Evolutionary conservation across 148 eudicot genomes (phyloP), one percentile per base, ranked within the genome.

Genomic region (Suaeda aralocaspica): DNA sequence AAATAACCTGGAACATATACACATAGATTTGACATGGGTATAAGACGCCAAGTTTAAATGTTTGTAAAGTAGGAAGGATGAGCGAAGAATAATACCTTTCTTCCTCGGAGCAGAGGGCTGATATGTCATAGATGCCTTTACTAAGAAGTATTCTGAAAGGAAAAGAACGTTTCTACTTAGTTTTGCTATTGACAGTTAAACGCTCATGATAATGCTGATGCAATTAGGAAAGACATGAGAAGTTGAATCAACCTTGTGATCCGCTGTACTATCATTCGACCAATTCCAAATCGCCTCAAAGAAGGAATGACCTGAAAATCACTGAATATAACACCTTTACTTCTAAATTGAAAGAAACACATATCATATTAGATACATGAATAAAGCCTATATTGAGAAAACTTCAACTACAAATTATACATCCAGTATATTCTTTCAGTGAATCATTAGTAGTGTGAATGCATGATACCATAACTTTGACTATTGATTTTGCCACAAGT

Each of bases 101-200:
- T 22, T 88, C 26, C 22, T 80, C 83, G 16, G 89, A 74, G 82
- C 96, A 88, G 58, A 92, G 87, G 31, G 92, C 96, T 30, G 96
- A 81, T 73, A 92, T 85, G 76, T 92, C 98, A 69, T 86, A 88
- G 61, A 90, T 83, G 49, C 80, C 96, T 85, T 78, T 82, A 44
- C 76, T 88, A 12, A 83, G 83, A 33, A 92, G 93, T 76, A 76
- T 68, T 79, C 98, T 92, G 94, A 80, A 78, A 65, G 16, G 53
- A 30, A n/a, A 19, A 13, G 11, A 19, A 10, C n/a, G n/a, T n/a
- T n/a, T n/a, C n/a, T n/a, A n/a, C n/a, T n/a, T n/a, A n/a, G n/a
- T n/a, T n/a, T n/a, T n/a, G n/a, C n/a, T n/a, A n/a, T n/a, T n/a
- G n/a, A n/a, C n/a, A n/a, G n/a, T n/a, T n/a, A n/a, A n/a, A n/a